These are phyloP conservation scores for Candida koratica DNA, from an alignment of 805 yeast species.

Conservation along the genomic window DNA sequence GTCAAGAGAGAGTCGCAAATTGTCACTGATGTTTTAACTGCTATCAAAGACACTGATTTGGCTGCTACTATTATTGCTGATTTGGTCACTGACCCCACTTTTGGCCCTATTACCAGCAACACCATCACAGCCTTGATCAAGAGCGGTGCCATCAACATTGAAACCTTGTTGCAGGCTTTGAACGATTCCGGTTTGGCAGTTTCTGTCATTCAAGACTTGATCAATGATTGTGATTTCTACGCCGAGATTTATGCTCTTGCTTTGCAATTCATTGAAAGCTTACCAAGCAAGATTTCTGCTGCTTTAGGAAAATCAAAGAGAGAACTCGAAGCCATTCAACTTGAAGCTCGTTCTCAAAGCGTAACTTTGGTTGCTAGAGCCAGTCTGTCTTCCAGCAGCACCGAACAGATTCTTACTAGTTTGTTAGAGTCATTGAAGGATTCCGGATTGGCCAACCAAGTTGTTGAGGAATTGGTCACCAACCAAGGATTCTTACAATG, in stretches of 20 bases:
- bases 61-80: constrained; percentile 35
- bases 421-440: constrained; percentile 42
- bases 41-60: constrained; percentile 33
- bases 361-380: constrained; percentile 8
- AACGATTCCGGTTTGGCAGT: constrained; percentile 41
- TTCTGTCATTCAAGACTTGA: constrained; percentile 31
- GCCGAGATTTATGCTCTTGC: constrained; percentile 37
- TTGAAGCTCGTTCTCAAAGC: constrained; percentile 3
- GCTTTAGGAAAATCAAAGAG: constrained; percentile 25
- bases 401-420: constrained; percentile 22
- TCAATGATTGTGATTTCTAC: constrained; percentile 37
- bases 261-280: constrained; percentile 25
- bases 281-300: constrained; percentile 24
- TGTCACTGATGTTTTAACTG: constrained; percentile 38
- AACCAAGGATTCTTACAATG: constrained; percentile 34
- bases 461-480: constrained; percentile 34
- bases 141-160: constrained; percentile 29
- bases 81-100: constrained; percentile 29
- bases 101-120: constrained; percentile 27
- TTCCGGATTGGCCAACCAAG: constrained; percentile 39
- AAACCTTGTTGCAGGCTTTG: constrained; percentile 37
- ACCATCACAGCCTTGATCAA: constrained; percentile 28
- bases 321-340: constrained; percentile 13
- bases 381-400: neutral
- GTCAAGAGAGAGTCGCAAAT: constrained; percentile 36